phyloP scores from a whole-genome alignment of 2,329 filamentous ascomycete genomes.

The Dendryphion nanum region DNA sequence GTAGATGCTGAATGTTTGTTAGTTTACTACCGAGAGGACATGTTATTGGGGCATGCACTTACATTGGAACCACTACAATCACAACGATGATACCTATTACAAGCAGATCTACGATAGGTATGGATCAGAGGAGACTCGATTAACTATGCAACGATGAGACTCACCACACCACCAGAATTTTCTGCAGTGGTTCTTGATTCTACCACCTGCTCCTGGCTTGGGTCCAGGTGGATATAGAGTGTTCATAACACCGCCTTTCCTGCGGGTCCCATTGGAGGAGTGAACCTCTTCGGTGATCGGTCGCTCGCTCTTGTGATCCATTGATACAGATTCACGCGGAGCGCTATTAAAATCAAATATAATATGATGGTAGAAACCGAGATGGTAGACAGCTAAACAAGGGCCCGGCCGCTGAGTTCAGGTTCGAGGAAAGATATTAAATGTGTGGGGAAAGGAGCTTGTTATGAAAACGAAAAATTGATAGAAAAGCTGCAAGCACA shows the following conservation, averaged over 20 bases:
- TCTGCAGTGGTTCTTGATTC: conserved; percentile 37
- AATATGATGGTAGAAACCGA: too few species aligned
- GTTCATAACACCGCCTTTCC: conserved; percentile 30
- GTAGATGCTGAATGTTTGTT: conserved; percentile 48
- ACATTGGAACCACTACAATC: conserved; percentile 60
- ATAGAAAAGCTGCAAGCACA: conserved; percentile 26
- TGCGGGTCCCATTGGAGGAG: conserved; percentile 13
- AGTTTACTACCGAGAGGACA: too few species aligned
- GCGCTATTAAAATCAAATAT: too few species aligned
- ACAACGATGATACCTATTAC: conserved; percentile 51
- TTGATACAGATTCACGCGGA: conserved; percentile 13
- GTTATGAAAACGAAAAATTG: conserved; percentile 11
- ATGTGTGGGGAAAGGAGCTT: conserved; percentile 30
- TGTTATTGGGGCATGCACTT: too few species aligned
- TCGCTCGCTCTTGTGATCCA: conserved; percentile 22
- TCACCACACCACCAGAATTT: conserved; percentile 41
- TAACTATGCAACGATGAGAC: too few species aligned
- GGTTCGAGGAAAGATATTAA: too few species aligned
- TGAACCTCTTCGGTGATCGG: conserved; percentile 15
- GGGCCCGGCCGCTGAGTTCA: too few species aligned
- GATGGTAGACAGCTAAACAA: too few species aligned
- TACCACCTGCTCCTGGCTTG: conserved; percentile 26
- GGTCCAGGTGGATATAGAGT: conserved; percentile 34
- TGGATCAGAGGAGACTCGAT: background rate
- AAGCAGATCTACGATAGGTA: conserved; percentile 42